Percentiles rank a stretch among this genome's conserved stretches.
Conservation (phyloP, 345 rosid species). For the Turnera subulata region DNA sequence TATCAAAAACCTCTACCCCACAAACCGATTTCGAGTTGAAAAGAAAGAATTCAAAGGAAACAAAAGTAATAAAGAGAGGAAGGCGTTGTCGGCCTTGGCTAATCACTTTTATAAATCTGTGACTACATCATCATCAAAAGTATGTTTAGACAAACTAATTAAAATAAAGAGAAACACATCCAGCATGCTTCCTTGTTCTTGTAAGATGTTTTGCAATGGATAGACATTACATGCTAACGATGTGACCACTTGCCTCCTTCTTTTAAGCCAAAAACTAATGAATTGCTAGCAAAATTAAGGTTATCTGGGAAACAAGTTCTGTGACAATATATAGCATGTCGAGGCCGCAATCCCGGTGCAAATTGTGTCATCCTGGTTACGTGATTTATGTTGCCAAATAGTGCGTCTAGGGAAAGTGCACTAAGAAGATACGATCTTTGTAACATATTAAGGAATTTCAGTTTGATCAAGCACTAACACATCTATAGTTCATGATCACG, state of each 20-base stretch:
- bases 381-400: too few relatives aligned
- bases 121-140: not conserved
- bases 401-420: too few relatives aligned
- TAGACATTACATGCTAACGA: conserved; percentile 15
- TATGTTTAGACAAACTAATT: not conserved
- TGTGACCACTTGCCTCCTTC: conserved; percentile 14
- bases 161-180: not conserved
- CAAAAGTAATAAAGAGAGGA: not conserved
- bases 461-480: too few relatives aligned
- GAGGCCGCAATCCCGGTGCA: too few relatives aligned
- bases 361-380: too few relatives aligned
- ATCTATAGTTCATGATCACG: too few relatives aligned
- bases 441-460: too few relatives aligned
- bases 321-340: not conserved
- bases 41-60: not conserved
- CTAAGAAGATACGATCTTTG: too few relatives aligned
- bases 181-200: conserved; percentile 4
- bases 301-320: too few relatives aligned
- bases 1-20: not conserved
- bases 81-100: not conserved
- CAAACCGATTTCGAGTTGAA: not conserved
- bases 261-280: not conserved
- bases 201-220: not conserved
- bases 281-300: not conserved
- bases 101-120: not conserved